These are phyloP conservation scores for Rhizophora apiculata DNA, from an alignment of 345 rosid species.

Conservation along the genomic window DNA sequence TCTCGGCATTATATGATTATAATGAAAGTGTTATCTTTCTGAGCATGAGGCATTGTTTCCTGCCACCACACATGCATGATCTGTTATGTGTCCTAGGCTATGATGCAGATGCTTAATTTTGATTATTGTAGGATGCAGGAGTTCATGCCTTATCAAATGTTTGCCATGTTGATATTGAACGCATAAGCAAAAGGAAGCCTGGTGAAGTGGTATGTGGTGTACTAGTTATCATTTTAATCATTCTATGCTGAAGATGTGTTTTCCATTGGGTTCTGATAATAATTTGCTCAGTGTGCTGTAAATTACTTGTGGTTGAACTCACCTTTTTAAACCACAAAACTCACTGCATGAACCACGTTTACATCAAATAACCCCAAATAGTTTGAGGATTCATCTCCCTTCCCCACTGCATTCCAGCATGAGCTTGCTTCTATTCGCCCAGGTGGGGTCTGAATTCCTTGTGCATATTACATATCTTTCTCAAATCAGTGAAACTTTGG, in stretches of 20 bases:
- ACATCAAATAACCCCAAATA: no score
- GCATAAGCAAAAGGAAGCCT: conserved; percentile 87
- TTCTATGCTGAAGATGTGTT: neutral
- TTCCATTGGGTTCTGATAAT: neutral
- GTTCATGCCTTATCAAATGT: conserved; percentile 94
- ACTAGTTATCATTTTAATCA: neutral
- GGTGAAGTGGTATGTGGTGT: conserved; percentile 67
- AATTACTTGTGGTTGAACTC: neutral
- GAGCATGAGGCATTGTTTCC: neutral
- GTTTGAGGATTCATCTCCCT: no score
- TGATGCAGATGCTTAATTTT: conserved; percentile 8
- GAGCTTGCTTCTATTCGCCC: neutral
- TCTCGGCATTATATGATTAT: no score
- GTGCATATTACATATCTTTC: neutral
- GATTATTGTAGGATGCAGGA: conserved; percentile 76
- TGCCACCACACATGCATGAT: neutral
- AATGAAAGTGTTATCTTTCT: no score
- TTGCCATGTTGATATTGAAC: conserved; percentile 92
- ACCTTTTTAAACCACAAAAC: neutral
- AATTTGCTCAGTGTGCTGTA: neutral
- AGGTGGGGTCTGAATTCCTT: neutral
- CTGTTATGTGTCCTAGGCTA: neutral
- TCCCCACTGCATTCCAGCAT: neutral
- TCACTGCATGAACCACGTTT: no score
- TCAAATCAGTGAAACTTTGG: neutral